Conservation (phyloP, 495 filamentous ascomycete species). For the Aspergillus sclerotioniger region DNA sequence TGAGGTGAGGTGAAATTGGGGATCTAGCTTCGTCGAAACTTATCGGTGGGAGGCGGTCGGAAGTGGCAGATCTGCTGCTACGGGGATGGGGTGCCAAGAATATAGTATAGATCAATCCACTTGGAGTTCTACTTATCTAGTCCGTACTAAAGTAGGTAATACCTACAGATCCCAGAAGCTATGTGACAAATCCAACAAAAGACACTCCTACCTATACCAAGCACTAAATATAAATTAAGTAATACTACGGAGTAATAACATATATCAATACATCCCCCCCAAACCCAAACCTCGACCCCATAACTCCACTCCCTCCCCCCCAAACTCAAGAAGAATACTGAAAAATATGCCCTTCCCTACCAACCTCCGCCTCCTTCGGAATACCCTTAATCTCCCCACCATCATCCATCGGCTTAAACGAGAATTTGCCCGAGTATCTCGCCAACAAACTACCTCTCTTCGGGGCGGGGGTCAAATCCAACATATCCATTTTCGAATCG, state of each 20-base stretch:
- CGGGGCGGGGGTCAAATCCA: slow-evolving; percentile 33
- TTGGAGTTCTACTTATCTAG: too few species aligned
- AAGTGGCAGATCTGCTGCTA: too few species aligned
- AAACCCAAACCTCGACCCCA: not conserved
- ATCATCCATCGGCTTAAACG: slow-evolving; percentile 34
- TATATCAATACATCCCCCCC: not conserved
- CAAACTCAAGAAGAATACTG: slow-evolving; percentile 18
- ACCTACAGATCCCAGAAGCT: too few species aligned
- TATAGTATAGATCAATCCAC: too few species aligned
- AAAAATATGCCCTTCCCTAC: slow-evolving; percentile 45
- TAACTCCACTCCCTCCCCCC: not conserved
- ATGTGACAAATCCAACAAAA: too few species aligned
- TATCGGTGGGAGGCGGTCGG: too few species aligned
- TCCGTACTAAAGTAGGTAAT: too few species aligned
- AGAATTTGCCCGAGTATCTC: slow-evolving; percentile 22
- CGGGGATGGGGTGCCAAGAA: too few species aligned
- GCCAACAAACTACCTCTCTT: slow-evolving; percentile 30
- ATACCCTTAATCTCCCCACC: slow-evolving; percentile 47
- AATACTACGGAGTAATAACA: not conserved
- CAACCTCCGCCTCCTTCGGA: slow-evolving; percentile 44
- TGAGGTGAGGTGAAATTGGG: too few species aligned
- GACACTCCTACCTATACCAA: too few species aligned
- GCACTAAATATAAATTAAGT: too few species aligned
- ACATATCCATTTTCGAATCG: slow-evolving; percentile 20
- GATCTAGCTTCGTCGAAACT: too few species aligned